phyloP scores from a whole-genome alignment of 306 rosid species.

The Casuarina equisetifolia region DNA sequence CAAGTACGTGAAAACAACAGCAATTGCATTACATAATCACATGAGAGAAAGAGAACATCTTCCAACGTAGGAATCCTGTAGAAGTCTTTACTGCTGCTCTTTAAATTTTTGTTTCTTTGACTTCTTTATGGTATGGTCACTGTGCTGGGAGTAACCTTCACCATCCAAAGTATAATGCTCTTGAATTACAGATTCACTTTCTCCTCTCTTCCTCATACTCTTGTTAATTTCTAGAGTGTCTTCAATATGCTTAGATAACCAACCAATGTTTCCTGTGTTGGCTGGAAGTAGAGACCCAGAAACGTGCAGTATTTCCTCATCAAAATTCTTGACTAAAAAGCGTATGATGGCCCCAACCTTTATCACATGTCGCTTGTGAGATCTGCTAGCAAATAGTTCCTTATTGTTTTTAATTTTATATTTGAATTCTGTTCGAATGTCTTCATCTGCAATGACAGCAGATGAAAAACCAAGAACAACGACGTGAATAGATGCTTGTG shows the following conservation, averaged over 20 bases:
- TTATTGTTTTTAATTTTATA: constrained; percentile 55
- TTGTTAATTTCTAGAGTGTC: constrained; percentile 40
- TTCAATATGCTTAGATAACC: constrained; percentile 58
- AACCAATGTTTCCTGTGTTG: constrained; percentile 68
- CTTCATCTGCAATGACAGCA: constrained; percentile 50
- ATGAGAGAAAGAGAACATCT: background rate
- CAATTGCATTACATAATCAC: constrained; percentile 3
- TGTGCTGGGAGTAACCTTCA: constrained; percentile 23
- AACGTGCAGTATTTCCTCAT: constrained; percentile 66
- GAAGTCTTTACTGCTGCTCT: constrained; percentile 34
- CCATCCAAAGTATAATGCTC: constrained; percentile 30
- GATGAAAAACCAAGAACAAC: constrained; percentile 80
- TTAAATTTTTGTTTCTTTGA: constrained; percentile 42
- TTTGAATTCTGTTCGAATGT: constrained; percentile 63
- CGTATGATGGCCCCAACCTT: constrained; percentile 74
- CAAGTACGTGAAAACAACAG: constrained; percentile 30
- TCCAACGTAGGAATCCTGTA: background rate
- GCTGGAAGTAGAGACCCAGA: constrained; percentile 68
- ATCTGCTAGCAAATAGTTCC: constrained; percentile 60
- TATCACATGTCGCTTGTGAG: constrained; percentile 71
- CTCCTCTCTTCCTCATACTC: constrained; percentile 47
- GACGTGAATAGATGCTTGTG: constrained; percentile 64
- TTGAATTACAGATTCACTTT: constrained; percentile 19
- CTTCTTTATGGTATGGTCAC: constrained; percentile 31
- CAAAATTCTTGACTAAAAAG: constrained; percentile 74